Conservation (phyloP, 768 basidiomycete genomes). For the Lentinula edodes region DNA sequence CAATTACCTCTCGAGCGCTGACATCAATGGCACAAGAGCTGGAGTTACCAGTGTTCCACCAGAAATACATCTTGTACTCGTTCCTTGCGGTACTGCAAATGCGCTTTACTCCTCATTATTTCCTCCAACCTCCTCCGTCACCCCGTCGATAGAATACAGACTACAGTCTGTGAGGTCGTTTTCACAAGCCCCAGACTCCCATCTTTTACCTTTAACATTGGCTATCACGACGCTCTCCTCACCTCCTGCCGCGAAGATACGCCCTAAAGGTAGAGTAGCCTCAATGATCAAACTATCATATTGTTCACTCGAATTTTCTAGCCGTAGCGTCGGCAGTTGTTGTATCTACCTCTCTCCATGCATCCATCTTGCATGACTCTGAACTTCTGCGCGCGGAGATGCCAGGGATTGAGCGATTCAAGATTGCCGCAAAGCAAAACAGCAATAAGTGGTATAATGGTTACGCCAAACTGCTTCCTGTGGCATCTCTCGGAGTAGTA, state of each 20-base stretch:
- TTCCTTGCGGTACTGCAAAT: constrained; percentile 87
- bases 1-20: constrained; percentile 42
- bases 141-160: constrained; percentile 30
- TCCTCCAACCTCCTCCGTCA: constrained; percentile 31
- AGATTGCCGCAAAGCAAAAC: constrained; percentile 77
- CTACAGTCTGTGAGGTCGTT: constrained; percentile 54
- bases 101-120: constrained; percentile 81
- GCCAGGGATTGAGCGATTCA: constrained; percentile 83
- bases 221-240: constrained; percentile 43
- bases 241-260: constrained; percentile 19
- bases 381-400: constrained; percentile 63
- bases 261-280: constrained; percentile 15
- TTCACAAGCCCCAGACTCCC: constrained; percentile 24
- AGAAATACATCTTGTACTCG: constrained; percentile 40
- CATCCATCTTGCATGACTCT: constrained; percentile 77
- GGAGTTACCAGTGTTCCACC: constrained; percentile 8
- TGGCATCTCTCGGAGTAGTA: constrained; percentile 32
- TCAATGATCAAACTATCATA: background rate
- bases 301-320: background rate
- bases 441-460: constrained; percentile 66
- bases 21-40: constrained; percentile 15
- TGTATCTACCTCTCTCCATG: constrained; percentile 80
- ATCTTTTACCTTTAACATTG: constrained; percentile 42
- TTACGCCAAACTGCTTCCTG: constrained; percentile 49
- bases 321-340: constrained; percentile 69